These are phyloP conservation scores for Davidsoniella neocaledoniae DNA, from an alignment of 2,329 filamentous ascomycete genomes.

Conservation along the genomic window DNA sequence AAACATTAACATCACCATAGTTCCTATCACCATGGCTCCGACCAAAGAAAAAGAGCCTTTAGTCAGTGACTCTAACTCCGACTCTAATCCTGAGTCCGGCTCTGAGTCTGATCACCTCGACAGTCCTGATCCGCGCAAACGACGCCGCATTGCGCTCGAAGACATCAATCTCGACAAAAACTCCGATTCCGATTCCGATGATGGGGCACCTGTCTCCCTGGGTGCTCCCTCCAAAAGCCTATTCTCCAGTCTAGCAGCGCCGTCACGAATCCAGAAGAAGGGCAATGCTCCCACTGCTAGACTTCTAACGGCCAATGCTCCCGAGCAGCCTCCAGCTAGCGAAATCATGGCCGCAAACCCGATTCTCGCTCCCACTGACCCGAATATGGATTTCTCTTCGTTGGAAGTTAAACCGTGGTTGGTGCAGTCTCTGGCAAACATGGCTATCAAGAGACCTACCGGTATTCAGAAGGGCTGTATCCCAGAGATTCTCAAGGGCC, in stretches of 20 bases:
- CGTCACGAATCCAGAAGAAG: constrained; percentile 35
- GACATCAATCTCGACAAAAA: constrained; percentile 19
- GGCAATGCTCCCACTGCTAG: constrained; percentile 13
- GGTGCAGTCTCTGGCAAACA: constrained; percentile 55
- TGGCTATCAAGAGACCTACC: constrained; percentile 76
- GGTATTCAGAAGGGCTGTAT: constrained; percentile 89
- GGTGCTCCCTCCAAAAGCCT: constrained; percentile 20
- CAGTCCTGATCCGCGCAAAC: constrained; percentile 28
- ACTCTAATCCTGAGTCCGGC: constrained; percentile 11
- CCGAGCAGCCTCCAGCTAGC: constrained; percentile 7
- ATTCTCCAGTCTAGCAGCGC: constrained; percentile 28
- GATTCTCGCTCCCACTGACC: constrained; percentile 35
- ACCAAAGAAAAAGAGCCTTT: neutral
- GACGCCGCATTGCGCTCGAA: constrained; percentile 19
- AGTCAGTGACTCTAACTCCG: neutral
- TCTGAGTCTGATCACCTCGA: constrained; percentile 34
- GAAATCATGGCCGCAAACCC: constrained; percentile 17
- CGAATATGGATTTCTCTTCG: constrained; percentile 50
- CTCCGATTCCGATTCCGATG: constrained; percentile 15
- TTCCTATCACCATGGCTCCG: neutral
- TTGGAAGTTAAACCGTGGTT: constrained; percentile 74
- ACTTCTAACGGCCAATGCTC: neutral
- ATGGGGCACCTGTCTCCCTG: constrained; percentile 13
- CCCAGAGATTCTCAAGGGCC: constrained; percentile 75
- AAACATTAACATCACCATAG: no score